Evolutionary conservation across 805 yeast species (phyloP).

Genomic region (Metschnikowia colocasiae): DNA sequence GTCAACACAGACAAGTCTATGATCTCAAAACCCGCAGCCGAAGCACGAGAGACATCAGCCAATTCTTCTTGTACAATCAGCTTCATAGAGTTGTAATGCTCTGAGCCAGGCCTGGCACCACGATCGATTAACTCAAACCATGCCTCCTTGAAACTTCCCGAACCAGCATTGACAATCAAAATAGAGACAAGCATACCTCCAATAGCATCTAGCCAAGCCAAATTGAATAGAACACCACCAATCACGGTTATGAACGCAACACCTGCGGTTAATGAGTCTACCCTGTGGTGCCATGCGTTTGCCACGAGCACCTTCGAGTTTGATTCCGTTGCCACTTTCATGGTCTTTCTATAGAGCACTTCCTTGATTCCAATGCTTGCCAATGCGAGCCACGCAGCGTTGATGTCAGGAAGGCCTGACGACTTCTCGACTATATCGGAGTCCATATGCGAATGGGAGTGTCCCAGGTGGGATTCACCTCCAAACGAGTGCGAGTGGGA

Average conservation of each 20-base stretch:
- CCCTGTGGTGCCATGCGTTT: constrained; percentile 98
- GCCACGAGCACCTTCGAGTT: constrained; percentile 90
- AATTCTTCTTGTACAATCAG: constrained; percentile 36
- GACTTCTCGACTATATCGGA: constrained; percentile 1
- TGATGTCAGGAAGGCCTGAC: constrained; percentile 49
- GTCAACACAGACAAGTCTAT: constrained; percentile 46
- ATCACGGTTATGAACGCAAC: constrained; percentile 89
- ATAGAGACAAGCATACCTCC: constrained; percentile 88
- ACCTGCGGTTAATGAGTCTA: constrained; percentile 85
- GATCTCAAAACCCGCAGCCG: constrained; percentile 32
- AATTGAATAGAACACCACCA: constrained; percentile 72
- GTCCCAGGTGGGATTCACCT: constrained; percentile 12
- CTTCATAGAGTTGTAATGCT: constrained; percentile 43
- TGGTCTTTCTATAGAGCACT: constrained; percentile 79
- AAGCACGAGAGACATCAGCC: constrained; percentile 19
- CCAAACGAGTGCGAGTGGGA: constrained; percentile 47
- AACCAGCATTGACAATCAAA: constrained; percentile 81
- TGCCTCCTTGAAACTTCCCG: constrained; percentile 65
- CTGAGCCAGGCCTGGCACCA: constrained; percentile 51
- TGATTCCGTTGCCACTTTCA: constrained; percentile 69
- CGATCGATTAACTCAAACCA: constrained; percentile 76
- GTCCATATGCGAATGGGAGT: constrained; percentile 12
- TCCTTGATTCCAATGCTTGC: constrained; percentile 87
- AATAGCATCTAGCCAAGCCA: constrained; percentile 84
- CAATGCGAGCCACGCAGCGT: constrained; percentile 95